Percentiles rank a stretch among this genome's conserved stretches.
phyloP scores from a whole-genome alignment of 768 basidiomycete genomes.

The Suillus subalutaceus region DNA sequence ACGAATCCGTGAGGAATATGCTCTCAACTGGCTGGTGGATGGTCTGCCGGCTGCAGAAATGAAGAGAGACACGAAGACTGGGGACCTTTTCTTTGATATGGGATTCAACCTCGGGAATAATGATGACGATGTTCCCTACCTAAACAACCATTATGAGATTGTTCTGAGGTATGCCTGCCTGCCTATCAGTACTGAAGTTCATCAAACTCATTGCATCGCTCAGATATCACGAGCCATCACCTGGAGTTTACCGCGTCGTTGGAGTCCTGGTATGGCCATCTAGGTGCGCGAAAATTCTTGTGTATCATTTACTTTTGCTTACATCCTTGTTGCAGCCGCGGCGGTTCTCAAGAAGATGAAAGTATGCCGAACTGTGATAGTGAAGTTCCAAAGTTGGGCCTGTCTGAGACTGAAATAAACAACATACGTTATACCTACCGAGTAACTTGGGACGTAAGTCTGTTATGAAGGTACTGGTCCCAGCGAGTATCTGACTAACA shows the following conservation, averaged over 20 bases:
- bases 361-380: constrained; percentile 54
- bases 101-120: constrained; percentile 90
- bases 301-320: background rate
- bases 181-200: constrained; percentile 6
- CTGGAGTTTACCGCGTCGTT: constrained; percentile 81
- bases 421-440: constrained; percentile 84
- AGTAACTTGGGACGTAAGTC: constrained; percentile 80
- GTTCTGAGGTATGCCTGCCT: constrained; percentile 58
- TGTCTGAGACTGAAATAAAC: constrained; percentile 64
- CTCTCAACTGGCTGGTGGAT: constrained; percentile 93
- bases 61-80: constrained; percentile 77
- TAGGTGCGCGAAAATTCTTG: constrained; percentile 33
- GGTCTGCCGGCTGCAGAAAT: constrained; percentile 94
- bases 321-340: constrained; percentile 49
- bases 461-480: constrained; percentile 7
- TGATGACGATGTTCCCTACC: constrained; percentile 64
- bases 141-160: constrained; percentile 95
- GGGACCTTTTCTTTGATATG: constrained; percentile 91
- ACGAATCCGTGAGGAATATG: constrained; percentile 90
- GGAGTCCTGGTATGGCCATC: constrained; percentile 88
- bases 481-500: background rate
- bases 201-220: constrained; percentile 17
- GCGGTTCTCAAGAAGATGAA: constrained; percentile 52
- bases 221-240: constrained; percentile 80
- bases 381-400: constrained; percentile 48